Evolutionary conservation across 441 rosid species (phyloP).

Genomic region (Aquilaria agallochum): DNA sequence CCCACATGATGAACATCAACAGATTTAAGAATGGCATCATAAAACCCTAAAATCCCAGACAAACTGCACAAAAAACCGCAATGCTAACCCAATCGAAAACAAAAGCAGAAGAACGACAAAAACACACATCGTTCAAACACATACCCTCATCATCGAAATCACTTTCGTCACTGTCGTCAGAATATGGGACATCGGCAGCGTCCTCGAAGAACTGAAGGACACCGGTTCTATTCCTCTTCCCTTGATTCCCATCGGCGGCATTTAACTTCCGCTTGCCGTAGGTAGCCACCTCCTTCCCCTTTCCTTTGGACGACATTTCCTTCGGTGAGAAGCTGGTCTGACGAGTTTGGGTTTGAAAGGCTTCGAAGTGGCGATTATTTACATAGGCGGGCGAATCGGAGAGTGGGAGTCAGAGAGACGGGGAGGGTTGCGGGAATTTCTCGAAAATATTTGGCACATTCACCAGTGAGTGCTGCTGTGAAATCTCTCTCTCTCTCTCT

Average conservation of each 20-base stretch:
- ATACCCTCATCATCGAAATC: constrained; percentile 34
- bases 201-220: constrained; percentile 88
- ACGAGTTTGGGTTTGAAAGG: constrained; percentile 11
- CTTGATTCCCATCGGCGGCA: constrained; percentile 26
- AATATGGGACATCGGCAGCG: constrained; percentile 46
- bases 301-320: constrained; percentile 34
- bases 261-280: constrained; percentile 43
- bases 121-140: neutral
- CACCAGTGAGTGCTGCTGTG: too few species aligned
- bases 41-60: neutral
- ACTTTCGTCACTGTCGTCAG: constrained; percentile 33
- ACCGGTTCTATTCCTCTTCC: constrained; percentile 44
- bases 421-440: too few species aligned
- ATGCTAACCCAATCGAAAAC: neutral
- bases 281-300: constrained; percentile 31
- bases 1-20: neutral
- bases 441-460: too few species aligned
- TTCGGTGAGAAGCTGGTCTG: neutral
- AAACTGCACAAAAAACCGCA: neutral
- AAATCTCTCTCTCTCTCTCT: too few species aligned
- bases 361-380: neutral
- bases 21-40: neutral
- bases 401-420: too few species aligned
- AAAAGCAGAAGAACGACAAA: neutral
- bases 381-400: too few species aligned